These are phyloP conservation scores for Microdochium bolleyi DNA, from an alignment of 2,329 filamentous ascomycete species.

Conservation along the genomic window DNA sequence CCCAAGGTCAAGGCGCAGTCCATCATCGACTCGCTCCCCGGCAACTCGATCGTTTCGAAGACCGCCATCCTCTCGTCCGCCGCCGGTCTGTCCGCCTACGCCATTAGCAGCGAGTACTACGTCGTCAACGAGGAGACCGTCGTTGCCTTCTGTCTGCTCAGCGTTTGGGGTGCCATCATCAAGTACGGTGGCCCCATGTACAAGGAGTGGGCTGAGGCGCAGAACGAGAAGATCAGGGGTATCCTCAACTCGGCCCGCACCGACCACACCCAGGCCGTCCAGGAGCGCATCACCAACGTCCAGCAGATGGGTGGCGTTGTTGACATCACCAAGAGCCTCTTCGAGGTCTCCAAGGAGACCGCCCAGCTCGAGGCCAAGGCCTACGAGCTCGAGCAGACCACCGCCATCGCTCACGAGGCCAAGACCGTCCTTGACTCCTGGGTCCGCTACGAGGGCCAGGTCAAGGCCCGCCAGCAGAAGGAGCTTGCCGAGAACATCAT, in stretches of 20 bases:
- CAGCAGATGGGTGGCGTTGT: conserved; percentile 92
- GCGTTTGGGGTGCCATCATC: conserved; percentile 85
- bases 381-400: conserved; percentile 95
- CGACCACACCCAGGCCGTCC: conserved; percentile 93
- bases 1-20: conserved; percentile 97
- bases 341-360: conserved; percentile 99
- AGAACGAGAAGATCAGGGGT: conserved; percentile 87
- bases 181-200: conserved; percentile 92
- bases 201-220: conserved; percentile 81
- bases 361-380: conserved; percentile 92
- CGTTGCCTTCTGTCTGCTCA: conserved; percentile 84
- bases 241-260: conserved; percentile 90
- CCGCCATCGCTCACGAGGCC: conserved; percentile 83
- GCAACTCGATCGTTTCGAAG: conserved; percentile 89
- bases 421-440: conserved; percentile 95
- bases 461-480: conserved; percentile 97
- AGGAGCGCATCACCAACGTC: conserved; percentile 88
- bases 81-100: conserved; percentile 84
- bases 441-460: conserved; percentile 97
- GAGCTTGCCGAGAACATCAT: conserved; percentile 92
- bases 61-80: conserved; percentile 92
- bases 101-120: conserved; percentile 99
- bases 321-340: conserved; percentile 93
- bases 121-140: conserved; percentile 99
- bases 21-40: conserved; percentile 86